Evolutionary conservation across 2,329 filamentous ascomycete genomes (phyloP).

Genomic region (Verticillium dahliae): DNA sequence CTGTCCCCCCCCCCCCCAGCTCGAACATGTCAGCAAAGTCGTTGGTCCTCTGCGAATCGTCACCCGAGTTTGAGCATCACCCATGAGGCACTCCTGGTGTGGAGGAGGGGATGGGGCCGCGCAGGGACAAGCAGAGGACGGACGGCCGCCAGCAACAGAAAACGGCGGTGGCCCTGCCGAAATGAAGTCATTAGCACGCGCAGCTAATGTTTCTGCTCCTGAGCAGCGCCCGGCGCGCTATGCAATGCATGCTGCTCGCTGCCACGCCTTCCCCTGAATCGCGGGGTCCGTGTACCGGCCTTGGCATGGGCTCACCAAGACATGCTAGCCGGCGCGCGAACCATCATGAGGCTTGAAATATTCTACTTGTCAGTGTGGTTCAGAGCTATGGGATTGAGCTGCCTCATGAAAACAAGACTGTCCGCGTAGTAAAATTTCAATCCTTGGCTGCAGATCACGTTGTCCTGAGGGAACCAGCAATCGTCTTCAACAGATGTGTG

Average conservation of each 20-base stretch:
- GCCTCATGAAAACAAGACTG: no score
- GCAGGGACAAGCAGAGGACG: background rate
- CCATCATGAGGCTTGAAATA: background rate
- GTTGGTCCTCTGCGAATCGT: no score
- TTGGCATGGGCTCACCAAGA: background rate
- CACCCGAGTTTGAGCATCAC: no score
- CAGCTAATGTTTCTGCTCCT: background rate
- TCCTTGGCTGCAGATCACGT: no score
- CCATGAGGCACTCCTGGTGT: background rate
- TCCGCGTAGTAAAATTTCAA: no score
- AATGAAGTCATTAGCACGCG: background rate
- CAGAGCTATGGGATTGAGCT: no score
- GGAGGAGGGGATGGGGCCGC: background rate
- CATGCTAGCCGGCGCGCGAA: no score
- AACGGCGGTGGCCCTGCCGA: background rate
- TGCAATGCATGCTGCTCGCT: background rate
- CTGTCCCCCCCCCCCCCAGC: no score
- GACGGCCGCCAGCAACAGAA: background rate
- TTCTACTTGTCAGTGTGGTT: no score
- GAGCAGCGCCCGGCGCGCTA: background rate
- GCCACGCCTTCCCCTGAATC: background rate
- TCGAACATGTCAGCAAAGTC: background rate
- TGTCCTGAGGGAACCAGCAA: no score
- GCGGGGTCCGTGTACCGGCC: background rate
- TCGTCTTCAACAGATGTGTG: no score